Conservation (phyloP, 1,284 basidiomycete species). For the Anthracocystis panici-leucophaei region DNA sequence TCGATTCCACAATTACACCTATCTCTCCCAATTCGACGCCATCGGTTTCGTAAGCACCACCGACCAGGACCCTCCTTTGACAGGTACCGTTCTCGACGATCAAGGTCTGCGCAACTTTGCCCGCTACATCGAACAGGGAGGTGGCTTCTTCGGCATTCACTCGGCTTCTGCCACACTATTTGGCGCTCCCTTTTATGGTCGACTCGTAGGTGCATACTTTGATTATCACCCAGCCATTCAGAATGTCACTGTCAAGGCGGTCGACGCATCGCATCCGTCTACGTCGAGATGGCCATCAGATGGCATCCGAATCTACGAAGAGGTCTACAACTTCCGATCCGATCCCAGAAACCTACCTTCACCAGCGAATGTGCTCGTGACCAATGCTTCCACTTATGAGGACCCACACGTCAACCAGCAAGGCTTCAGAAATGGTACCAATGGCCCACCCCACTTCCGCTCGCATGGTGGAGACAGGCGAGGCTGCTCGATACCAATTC, state of each 20-base stretch:
- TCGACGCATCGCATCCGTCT: slow-evolving; percentile 34
- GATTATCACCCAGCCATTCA: slow-evolving; percentile 81
- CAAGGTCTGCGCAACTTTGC: slow-evolving; percentile 76
- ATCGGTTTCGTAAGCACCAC: slow-evolving; percentile 80
- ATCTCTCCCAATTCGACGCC: slow-evolving; percentile 48
- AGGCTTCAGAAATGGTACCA: slow-evolving; percentile 74
- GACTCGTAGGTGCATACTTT: slow-evolving; percentile 75
- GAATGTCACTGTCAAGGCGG: slow-evolving; percentile 69
- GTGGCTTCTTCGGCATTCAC: slow-evolving; percentile 79
- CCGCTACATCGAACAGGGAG: slow-evolving; percentile 77
- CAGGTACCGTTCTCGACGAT: slow-evolving; percentile 75
- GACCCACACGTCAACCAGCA: slow-evolving; percentile 66
- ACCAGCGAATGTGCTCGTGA: slow-evolving; percentile 52
- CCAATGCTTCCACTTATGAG: slow-evolving; percentile 43
- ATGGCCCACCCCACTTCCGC: slow-evolving; percentile 74
- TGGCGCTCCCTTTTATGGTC: slow-evolving; percentile 77
- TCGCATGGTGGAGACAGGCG: slow-evolving; percentile 83
- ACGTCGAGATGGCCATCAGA: slow-evolving; percentile 40
- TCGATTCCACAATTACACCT: slow-evolving; percentile 40
- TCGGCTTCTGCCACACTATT: slow-evolving; percentile 78
- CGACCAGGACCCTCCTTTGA: slow-evolving; percentile 71
- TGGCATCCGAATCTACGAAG: slow-evolving; percentile 48
- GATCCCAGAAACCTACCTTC: slow-evolving; percentile 75
- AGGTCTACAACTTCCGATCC: slow-evolving; percentile 80
- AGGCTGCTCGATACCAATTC: slow-evolving; percentile 68